Evolutionary conservation across 345 rosid species (phyloP), one percentile per base, ranked within the genome.

Genomic region (Salix koriyanagi): DNA sequence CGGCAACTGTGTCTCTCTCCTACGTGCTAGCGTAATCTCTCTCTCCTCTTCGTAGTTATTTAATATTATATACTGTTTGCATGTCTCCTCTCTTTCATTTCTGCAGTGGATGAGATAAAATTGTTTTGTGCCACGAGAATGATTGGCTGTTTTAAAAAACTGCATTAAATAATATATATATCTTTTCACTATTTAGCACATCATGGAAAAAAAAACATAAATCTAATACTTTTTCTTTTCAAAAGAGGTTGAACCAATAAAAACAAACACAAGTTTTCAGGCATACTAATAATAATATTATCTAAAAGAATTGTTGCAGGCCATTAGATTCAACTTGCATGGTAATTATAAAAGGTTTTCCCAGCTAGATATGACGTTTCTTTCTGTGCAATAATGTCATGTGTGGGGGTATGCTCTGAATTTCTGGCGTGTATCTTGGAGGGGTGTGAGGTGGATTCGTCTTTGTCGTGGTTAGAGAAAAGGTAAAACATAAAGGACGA

Each of bases 1-100:
- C 73, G 93, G 97, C 79, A 96, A 96, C 90, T 93, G 96, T 82
- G 95, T 96, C 81, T 92, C 99, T 46, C 96, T 96, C 23, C 93
- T 96, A 1, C 96, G 99, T 16, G 92, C 97, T 68, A 88, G 89
- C 32, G 98, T 65, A 26, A 23, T 25, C 56, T 28, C 25, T 21
- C 48, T 21, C 30, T 23, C 56, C 28, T 28, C 7, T 71, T 10
- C 39, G 10, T 1, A n/a, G n/a, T 4, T 58, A 58, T 23, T 58
- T n/a, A 9, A 58, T 58, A n/a, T 7, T 56, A 56, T 23, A 56
- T n/a, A n/a, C 60, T 7, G 60, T 52, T 6, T 9, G 23, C 2
- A 8, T 56, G 70, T 14, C 54, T 28, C 32, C n/a, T 8, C 41
- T 18, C 10, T 11, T 37, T 26, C 69, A 5, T 15, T 46, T 18